Conservation (phyloP, 768 basidiomycete species). For the Mycena floridula region DNA sequence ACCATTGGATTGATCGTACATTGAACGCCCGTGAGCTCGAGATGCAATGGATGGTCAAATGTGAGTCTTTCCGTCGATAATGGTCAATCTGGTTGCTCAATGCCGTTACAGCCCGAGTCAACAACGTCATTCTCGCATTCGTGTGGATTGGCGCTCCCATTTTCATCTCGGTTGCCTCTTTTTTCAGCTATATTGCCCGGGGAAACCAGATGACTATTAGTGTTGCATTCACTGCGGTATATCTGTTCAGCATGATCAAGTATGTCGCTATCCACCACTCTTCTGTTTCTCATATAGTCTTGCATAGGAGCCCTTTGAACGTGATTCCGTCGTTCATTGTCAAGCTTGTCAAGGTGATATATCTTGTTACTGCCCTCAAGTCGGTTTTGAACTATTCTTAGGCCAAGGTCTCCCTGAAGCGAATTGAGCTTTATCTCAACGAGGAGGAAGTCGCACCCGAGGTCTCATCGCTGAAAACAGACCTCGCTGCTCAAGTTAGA, state of each 20-base stretch:
- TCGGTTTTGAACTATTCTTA: conserved; percentile 34
- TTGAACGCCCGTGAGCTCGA: conserved; percentile 62
- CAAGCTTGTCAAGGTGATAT: conserved; percentile 36
- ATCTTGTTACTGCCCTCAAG: neutral
- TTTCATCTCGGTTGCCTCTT: conserved; percentile 73
- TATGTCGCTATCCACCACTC: too few relatives aligned
- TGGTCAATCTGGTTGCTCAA: too few relatives aligned
- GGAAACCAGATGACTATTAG: conserved; percentile 73
- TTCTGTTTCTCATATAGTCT: too few relatives aligned
- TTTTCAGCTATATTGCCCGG: conserved; percentile 64
- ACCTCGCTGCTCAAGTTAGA: conserved; percentile 20
- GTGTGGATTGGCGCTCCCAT: conserved; percentile 78
- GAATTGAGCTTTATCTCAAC: conserved; percentile 59
- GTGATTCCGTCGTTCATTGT: conserved; percentile 78
- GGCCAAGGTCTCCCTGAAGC: conserved; percentile 57
- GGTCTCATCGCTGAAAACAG: conserved; percentile 54
- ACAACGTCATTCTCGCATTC: conserved; percentile 61
- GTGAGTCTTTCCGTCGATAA: conserved; percentile 23
- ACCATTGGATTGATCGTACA: conserved; percentile 64
- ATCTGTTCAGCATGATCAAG: too few relatives aligned
- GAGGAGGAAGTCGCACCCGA: conserved; percentile 67
- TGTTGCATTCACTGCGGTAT: conserved; percentile 70
- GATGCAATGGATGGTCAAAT: conserved; percentile 71
- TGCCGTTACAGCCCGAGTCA: conserved; percentile 50
- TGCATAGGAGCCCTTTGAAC: conserved; percentile 57